Evolutionary conservation across 371 early-diverging fungal genomes (phyloP).

Genomic region (Mortierella sp.): DNA sequence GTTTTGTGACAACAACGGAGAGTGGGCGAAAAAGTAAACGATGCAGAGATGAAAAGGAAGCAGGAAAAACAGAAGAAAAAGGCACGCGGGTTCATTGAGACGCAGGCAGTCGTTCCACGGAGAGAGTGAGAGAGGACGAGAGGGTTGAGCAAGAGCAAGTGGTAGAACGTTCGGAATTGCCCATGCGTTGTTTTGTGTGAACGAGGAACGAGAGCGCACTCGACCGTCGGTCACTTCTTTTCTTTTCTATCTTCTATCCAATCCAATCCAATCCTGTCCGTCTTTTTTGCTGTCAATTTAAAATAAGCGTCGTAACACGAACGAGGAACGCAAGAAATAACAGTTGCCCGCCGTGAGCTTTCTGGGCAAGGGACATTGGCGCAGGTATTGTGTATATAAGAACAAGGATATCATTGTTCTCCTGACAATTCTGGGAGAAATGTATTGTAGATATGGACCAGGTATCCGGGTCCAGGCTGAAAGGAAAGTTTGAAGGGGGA

Average conservation of each 20-base stretch:
- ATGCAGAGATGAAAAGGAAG: background rate
- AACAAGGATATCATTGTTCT: background rate
- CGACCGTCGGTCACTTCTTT: background rate
- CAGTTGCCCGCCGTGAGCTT: slow-evolving; percentile 5
- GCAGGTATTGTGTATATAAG: background rate
- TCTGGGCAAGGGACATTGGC: background rate
- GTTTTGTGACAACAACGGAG: background rate
- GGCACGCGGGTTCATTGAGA: background rate
- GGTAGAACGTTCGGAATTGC: slow-evolving; percentile 12
- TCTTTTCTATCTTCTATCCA: background rate
- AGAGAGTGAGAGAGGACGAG: background rate
- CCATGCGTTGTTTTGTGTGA: background rate
- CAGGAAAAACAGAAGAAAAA: background rate
- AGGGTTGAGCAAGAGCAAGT: background rate
- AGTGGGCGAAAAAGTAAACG: background rate
- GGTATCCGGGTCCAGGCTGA: slow-evolving; percentile 11
- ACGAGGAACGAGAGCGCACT: background rate
- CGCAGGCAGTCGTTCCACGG: background rate
- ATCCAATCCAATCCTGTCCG: background rate
- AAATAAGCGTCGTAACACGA: slow-evolving; percentile 2
- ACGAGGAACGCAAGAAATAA: background rate
- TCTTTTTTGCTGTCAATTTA: background rate
- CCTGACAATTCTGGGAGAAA: background rate
- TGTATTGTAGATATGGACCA: background rate
- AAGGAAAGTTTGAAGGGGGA: background rate